Base-by-base conservation (phyloP, 306 rosid genomes). In the Carpinus viminea region DNA sequence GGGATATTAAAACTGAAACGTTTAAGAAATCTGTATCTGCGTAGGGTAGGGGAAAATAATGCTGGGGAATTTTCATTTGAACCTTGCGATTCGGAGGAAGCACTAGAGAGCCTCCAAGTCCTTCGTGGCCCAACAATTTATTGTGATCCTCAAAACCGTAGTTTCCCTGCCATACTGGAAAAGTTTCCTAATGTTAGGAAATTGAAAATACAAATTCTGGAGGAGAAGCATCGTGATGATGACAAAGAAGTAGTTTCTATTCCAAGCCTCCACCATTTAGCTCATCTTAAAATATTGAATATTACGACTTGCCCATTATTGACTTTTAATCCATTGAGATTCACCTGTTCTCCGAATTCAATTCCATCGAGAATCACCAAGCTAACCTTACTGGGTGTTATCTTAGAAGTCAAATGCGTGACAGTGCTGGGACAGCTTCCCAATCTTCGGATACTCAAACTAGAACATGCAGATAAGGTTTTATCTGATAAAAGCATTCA, bases 251-350 rank as follows among this genome's bases (percentile, higher is more conserved):
- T 1, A 5, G 7, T 7, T 16, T 17, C 9, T 10, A 20, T 45
- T 13, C 31, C 6, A 11, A 43, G 28, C 8, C 31, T 68, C 12
- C 34, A 7, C 15, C 31, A n/a, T n/a, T 21, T 69, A 3, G 24
- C 3, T 2, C 51, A 1, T 47, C 51, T 43, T 47, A 9, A 47
- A 6, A 46, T 0, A n/a, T 18, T 46, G 41, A 46, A 47, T 16
- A 46, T 70, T 70, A 4, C 0, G 34, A 1, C 34, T 31, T 31
- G 0, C 31, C 1, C 31, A 28, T 0, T 1, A 28, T 28, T 1
- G 34, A 1, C 0, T 1, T 1, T 31, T 1, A 0, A 0, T 1
- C 2, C 34, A 31, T 28, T 2, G 1, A 1, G 34, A 1, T 31
- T 31, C 34, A 31, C 34, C 34, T 31, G 34, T 31, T 31, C 34